These are phyloP conservation scores for Populus tremula DNA, from an alignment of 345 rosid genomes.

Conservation along the genomic window DNA sequence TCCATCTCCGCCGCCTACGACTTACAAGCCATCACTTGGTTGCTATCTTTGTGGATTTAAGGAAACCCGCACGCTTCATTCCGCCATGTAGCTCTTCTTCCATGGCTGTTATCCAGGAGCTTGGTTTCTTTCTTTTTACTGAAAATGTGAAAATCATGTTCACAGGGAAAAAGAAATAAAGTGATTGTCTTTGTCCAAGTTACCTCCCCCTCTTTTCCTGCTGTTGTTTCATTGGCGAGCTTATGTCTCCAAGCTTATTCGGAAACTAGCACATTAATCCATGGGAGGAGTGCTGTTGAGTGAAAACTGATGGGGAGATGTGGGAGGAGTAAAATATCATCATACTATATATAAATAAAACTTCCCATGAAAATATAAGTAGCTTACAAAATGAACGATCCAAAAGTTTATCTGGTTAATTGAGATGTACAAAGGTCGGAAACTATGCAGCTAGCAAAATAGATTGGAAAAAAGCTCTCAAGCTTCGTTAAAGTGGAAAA, in stretches of 20 bases:
- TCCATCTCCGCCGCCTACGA: neutral
- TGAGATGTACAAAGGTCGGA: too few species aligned
- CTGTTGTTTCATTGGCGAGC: neutral
- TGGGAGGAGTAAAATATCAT: too few species aligned
- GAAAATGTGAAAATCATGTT: neutral
- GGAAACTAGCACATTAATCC: too few species aligned
- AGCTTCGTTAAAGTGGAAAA: too few species aligned
- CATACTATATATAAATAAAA: too few species aligned
- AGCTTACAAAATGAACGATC: too few species aligned
- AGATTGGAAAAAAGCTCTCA: too few species aligned
- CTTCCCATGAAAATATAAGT: too few species aligned
- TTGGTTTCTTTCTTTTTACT: neutral
- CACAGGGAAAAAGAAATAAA: neutral
- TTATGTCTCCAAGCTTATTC: neutral
- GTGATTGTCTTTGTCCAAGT: neutral
- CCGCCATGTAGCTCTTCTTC: slow-evolving; percentile 45
- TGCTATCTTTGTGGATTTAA: slow-evolving; percentile 60
- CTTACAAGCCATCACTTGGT: neutral
- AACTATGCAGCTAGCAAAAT: too few species aligned
- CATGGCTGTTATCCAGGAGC: neutral
- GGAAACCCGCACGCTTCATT: slow-evolving; percentile 52
- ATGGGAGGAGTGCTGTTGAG: too few species aligned
- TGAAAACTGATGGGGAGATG: too few species aligned
- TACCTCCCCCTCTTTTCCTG: neutral
- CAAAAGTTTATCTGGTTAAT: too few species aligned